Base-by-base conservation (phyloP, 805 yeast genomes). In the Zygoascus flipseniorum region DNA sequence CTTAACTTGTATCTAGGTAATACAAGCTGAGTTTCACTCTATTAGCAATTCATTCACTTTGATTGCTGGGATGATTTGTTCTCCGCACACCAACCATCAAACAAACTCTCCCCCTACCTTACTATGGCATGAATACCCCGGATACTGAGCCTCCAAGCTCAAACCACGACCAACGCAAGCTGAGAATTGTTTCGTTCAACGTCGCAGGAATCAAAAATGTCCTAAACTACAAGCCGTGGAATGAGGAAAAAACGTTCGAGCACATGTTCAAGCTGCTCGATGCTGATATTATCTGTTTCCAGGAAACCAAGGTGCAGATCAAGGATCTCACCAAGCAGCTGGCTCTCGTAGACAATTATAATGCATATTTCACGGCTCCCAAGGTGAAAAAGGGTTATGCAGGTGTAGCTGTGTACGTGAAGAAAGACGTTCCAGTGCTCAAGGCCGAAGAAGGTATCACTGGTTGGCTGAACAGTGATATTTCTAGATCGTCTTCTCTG, bases 391-490 rank as follows among this genome's bases (percentile, higher is more conserved):
- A 82, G 62, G 98, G 98, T 0, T 93, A 93, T 65, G 80, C 92
- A 53, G 99, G 99, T 0, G 97, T 92, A 1, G 95, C 90, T 0
- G 78, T 92, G 2, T 92, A 87, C 69, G 69, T 67, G 0, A 67
- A 66, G 10, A 86, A 83, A 26, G 65, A 75, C 1, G 64, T 89
- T 26, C 69, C 74, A 1, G 88, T 89, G 0, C 50, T 77, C 2
- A 80, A 78, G 58, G 97, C 90, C 0, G 98, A 93, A 64, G 96
- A 92, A 67, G 99, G 99, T 0, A 72, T 93, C 8, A 85, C 97
- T 0, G 99, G 98, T 0, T 69, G 71, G 55, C 64, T 81, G 31
- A 53, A 57, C 43, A 51, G 57, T 48, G 54, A 56, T 26, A 42
- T 42, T 18, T 18, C 20, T 5, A 67, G 31, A 70, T 69, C 16